phyloP scores from a whole-genome alignment of 2,329 filamentous ascomycete genomes.

The Tolypocladium pustulatum region DNA sequence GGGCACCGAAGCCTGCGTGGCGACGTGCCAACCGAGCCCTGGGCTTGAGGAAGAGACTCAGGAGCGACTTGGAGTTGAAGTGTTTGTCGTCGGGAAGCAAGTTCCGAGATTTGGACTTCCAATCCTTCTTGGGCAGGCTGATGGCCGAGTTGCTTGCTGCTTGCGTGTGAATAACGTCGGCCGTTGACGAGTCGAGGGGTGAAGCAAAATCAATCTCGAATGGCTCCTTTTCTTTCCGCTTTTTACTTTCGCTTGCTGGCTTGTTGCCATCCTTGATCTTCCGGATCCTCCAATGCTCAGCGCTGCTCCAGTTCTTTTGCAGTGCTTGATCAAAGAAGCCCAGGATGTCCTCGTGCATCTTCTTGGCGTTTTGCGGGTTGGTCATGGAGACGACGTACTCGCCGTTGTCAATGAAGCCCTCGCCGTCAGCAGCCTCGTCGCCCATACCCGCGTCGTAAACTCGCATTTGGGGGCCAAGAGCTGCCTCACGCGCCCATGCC shows the following conservation, averaged over 20 bases:
- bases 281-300: slow-evolving; percentile 97
- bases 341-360: slow-evolving; percentile 85
- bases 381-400: slow-evolving; percentile 74
- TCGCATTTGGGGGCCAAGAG: slow-evolving; percentile 74
- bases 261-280: slow-evolving; percentile 77
- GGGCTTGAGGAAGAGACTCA: slow-evolving; percentile 88
- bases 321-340: slow-evolving; percentile 95
- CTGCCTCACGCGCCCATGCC: slow-evolving; percentile 86
- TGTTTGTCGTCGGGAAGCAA: slow-evolving; percentile 95
- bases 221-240: slow-evolving; percentile 88
- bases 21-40: slow-evolving; percentile 72
- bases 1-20: slow-evolving; percentile 37
- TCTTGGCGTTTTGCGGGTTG: slow-evolving; percentile 52
- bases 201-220: slow-evolving; percentile 89
- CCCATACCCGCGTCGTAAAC: slow-evolving; percentile 59
- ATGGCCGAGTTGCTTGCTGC: slow-evolving; percentile 74
- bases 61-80: slow-evolving; percentile 85
- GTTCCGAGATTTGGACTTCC: slow-evolving; percentile 89
- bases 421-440: slow-evolving; percentile 34
- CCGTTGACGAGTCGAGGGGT: slow-evolving; percentile 58
- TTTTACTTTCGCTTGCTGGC: slow-evolving; percentile 46
- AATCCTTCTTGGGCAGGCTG: slow-evolving; percentile 82
- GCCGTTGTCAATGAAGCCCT: slow-evolving; percentile 43
- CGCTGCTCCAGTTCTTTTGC: slow-evolving; percentile 94
- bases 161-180: slow-evolving; percentile 70